phyloP scores from a whole-genome alignment of 148 eudicot genomes.

The Silene conica region DNA sequence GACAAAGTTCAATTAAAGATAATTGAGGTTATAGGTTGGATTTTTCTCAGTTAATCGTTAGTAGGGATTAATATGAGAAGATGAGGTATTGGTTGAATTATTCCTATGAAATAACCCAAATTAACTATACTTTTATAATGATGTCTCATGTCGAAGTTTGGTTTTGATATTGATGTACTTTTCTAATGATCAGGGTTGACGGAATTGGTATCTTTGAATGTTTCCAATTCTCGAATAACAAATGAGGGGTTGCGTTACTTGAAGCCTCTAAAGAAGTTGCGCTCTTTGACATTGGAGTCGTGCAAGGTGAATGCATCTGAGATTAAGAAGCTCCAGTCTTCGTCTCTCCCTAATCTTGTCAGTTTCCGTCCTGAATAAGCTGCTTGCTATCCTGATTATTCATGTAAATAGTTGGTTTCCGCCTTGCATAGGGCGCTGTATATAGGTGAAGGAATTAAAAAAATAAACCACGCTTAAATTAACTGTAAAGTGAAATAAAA shows the following conservation, averaged over 20 bases:
- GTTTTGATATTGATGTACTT: not conserved
- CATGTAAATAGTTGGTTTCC: constrained; percentile 30
- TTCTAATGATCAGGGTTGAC: constrained; percentile 51
- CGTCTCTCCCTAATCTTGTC: constrained; percentile 61
- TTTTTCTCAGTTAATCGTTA: too few species aligned
- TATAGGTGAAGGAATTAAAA: constrained; percentile 6
- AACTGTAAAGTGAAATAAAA: not conserved
- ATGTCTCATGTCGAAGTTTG: not conserved
- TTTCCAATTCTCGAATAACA: constrained; percentile 81
- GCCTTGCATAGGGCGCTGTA: constrained; percentile 17
- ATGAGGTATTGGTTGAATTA: too few species aligned
- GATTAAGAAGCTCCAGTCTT: constrained; percentile 64
- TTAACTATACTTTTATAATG: not conserved
- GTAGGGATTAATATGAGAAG: too few species aligned
- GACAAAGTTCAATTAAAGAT: too few species aligned
- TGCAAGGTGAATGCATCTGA: constrained; percentile 83
- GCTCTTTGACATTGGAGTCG: constrained; percentile 74
- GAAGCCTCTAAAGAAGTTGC: constrained; percentile 59
- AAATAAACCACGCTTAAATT: not conserved
- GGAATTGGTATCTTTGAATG: constrained; percentile 58
- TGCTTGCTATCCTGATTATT: not conserved
- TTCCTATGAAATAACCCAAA: too few species aligned
- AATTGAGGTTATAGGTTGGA: too few species aligned
- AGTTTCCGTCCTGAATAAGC: constrained; percentile 70
- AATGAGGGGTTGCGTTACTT: constrained; percentile 57